A percentile compares a stretch with the other conserved stretches of the same genome.
These are phyloP conservation scores for Entrophospora sp. DNA, from an alignment of 192 early-diverging fungal species.

Conservation along the genomic window DNA sequence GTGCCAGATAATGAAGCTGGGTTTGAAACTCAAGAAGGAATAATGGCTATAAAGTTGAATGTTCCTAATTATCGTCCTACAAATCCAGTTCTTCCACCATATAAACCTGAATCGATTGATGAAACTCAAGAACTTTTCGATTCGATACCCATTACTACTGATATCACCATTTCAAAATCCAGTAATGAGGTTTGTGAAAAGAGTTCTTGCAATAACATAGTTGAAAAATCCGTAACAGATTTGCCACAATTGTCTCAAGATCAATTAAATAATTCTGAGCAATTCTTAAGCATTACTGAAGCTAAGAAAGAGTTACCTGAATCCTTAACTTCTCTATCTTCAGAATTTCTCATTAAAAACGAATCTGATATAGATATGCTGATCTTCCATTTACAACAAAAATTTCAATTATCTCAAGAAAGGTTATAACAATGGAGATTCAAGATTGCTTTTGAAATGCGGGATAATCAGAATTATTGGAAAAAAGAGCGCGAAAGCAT, in stretches of 20 bases:
- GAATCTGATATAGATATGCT: not conserved
- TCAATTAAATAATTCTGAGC: not conserved
- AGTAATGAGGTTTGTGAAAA: too few species aligned
- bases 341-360: too few species aligned
- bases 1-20: not conserved
- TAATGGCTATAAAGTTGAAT: not conserved
- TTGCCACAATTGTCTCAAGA: not conserved
- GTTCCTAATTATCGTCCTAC: not conserved
- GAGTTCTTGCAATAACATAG: not conserved
- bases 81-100: conserved; percentile 2
- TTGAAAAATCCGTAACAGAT: not conserved
- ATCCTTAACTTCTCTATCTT: too few species aligned
- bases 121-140: too few species aligned
- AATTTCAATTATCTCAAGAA: not conserved
- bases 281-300: not conserved
- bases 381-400: not conserved
- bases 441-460: too few species aligned
- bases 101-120: conserved; percentile 2
- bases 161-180: too few species aligned
- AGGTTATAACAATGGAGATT: too few species aligned
- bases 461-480: too few species aligned
- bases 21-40: not conserved
- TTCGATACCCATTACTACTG: too few species aligned
- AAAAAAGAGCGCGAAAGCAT: too few species aligned
- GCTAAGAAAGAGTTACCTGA: too few species aligned